Evolutionary conservation across 768 basidiomycete species (phyloP).

Genomic region (Kwoniella newhampshirensis): DNA sequence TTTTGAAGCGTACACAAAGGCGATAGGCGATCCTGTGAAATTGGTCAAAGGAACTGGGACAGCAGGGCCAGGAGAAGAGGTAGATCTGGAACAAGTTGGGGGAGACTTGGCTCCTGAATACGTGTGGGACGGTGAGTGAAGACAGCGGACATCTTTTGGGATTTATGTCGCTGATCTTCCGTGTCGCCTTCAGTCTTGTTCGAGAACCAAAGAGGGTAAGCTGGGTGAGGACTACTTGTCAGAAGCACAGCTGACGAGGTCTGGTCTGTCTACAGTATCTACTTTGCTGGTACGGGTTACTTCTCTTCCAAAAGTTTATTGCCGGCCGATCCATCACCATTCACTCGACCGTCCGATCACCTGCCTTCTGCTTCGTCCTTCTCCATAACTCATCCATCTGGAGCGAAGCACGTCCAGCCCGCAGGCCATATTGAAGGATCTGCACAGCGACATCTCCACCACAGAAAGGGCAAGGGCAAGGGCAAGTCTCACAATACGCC

Average conservation of each 20-base stretch:
- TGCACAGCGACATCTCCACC: not conserved
- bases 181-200: constrained; percentile 49
- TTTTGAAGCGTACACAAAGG: constrained; percentile 16
- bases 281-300: constrained; percentile 43
- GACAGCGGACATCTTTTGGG: too few species aligned
- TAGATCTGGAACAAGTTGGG: constrained; percentile 12
- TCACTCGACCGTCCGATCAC: constrained; percentile 32
- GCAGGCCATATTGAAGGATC: not conserved
- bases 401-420: not conserved
- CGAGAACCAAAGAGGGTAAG: constrained; percentile 47
- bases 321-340: constrained; percentile 43
- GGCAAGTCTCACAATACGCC: not conserved
- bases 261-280: constrained; percentile 27
- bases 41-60: not conserved
- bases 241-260: too few species aligned
- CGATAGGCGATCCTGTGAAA: constrained; percentile 18
- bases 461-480: constrained; percentile 1
- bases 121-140: constrained; percentile 50
- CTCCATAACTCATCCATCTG: not conserved
- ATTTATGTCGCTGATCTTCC: too few species aligned
- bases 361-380: constrained; percentile 37
- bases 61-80: constrained; percentile 10
- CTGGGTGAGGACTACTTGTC: not conserved
- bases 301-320: constrained; percentile 39
- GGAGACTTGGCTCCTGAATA: constrained; percentile 22